Percentiles rank a stretch among this genome's conserved stretches.
Conservation (phyloP, 495 filamentous ascomycete genomes). For the Hypoxylon crocopeplum region DNA sequence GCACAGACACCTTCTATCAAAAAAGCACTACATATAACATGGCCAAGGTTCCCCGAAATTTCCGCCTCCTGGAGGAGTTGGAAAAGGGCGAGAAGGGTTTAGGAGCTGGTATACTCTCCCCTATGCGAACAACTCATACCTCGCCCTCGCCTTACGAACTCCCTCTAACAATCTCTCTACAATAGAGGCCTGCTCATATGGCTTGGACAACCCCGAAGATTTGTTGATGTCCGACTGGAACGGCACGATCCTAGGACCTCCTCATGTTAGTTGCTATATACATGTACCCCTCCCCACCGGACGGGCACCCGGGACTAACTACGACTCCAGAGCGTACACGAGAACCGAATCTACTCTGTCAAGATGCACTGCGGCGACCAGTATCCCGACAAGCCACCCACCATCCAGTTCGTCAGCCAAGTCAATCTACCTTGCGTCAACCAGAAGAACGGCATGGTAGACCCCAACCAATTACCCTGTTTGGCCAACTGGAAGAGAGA, state of each 20-base stretch:
- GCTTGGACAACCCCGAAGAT: slow-evolving; percentile 92
- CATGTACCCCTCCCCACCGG: background rate
- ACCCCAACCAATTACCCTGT: slow-evolving; percentile 80
- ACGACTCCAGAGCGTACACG: slow-evolving; percentile 78
- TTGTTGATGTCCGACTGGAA: slow-evolving; percentile 99
- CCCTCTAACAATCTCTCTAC: slow-evolving; percentile 6
- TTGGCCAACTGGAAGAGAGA: slow-evolving; percentile 88
- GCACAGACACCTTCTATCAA: too few species aligned
- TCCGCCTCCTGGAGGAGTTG: slow-evolving; percentile 93
- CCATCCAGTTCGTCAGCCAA: slow-evolving; percentile 87
- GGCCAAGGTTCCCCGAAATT: slow-evolving; percentile 94
- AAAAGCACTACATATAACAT: slow-evolving; percentile 12
- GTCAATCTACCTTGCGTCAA: slow-evolving; percentile 96
- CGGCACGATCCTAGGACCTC: slow-evolving; percentile 94
- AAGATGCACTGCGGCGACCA: slow-evolving; percentile 94
- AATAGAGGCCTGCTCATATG: slow-evolving; percentile 94
- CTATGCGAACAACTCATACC: too few species aligned
- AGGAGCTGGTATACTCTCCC: slow-evolving; percentile 78
- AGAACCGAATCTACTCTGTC: slow-evolving; percentile 97
- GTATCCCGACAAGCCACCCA: slow-evolving; percentile 89
- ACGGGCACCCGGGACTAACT: slow-evolving; percentile 12
- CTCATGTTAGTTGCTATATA: slow-evolving; percentile 71
- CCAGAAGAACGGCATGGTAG: slow-evolving; percentile 78
- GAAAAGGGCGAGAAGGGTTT: slow-evolving; percentile 99
- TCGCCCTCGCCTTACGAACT: background rate